Evolutionary conservation across 2,329 filamentous ascomycete genomes (phyloP).

Genomic region (Periglandula ipomoeae): DNA sequence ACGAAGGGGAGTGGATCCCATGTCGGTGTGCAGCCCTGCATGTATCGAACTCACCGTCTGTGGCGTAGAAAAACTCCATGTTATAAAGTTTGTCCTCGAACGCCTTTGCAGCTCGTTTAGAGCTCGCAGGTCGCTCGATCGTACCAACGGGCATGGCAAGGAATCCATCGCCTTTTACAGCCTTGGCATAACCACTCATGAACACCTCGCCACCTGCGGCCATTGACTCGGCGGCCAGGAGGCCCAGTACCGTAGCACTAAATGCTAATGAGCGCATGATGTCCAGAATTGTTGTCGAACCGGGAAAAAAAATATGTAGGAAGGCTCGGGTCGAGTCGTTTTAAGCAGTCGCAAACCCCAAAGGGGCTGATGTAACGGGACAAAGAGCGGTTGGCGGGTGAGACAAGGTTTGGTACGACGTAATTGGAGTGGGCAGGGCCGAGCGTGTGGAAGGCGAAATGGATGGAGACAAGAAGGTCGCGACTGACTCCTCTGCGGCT

Average conservation of each 20-base stretch:
- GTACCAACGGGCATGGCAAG: slow-evolving; percentile 27
- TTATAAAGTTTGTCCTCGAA: slow-evolving; percentile 25
- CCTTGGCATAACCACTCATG: slow-evolving; percentile 17
- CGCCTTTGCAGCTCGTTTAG: slow-evolving; percentile 13
- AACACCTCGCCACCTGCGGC: slow-evolving; percentile 4
- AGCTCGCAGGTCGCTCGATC: slow-evolving; percentile 15
- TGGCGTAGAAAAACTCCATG: slow-evolving; percentile 29
- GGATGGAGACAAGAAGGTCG: neutral
- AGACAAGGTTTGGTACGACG: neutral
- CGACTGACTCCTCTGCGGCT: too few relatives aligned
- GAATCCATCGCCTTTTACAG: slow-evolving; percentile 25
- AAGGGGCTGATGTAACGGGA: too few relatives aligned
- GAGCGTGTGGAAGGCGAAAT: neutral
- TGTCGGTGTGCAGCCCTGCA: neutral
- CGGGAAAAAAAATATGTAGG: too few relatives aligned
- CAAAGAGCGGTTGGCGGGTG: neutral
- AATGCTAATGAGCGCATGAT: slow-evolving; percentile 10
- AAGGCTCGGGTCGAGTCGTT: neutral
- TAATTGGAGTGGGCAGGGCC: neutral
- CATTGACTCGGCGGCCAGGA: slow-evolving; percentile 7
- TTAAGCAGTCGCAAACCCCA: too few relatives aligned
- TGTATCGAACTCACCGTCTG: slow-evolving; percentile 22
- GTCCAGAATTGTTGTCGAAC: neutral
- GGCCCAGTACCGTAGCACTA: slow-evolving; percentile 8
- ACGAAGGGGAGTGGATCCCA: too few relatives aligned